Conservation (phyloP, 176 grass and related monocot genomes). For the Triticum urartu region DNA sequence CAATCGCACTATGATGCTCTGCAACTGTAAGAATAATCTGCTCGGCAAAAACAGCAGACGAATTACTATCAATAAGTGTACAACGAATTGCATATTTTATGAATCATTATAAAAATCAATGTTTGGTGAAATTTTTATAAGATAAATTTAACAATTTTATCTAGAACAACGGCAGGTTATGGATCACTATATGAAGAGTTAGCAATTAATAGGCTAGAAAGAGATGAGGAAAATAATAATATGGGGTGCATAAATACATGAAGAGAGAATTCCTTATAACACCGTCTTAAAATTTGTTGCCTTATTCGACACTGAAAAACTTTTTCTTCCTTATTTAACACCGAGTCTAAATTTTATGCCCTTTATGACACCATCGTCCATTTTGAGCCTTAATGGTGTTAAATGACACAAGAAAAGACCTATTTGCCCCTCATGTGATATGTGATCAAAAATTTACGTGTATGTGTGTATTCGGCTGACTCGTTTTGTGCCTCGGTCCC, state of each 20-base stretch:
- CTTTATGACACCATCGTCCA: too few species aligned
- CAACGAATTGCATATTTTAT: not conserved
- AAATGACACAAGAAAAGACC: too few species aligned
- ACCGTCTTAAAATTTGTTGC: too few species aligned
- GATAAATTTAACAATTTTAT: not conserved
- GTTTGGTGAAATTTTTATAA: not conserved
- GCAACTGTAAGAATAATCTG: constrained; percentile 85
- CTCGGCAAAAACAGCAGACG: constrained; percentile 2
- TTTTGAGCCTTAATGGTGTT: too few species aligned
- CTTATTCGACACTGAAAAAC: too few species aligned
- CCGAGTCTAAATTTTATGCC: too few species aligned
- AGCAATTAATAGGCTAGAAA: constrained; percentile 13
- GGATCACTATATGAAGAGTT: constrained; percentile 12
- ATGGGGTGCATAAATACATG: not conserved
- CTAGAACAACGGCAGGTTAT: not conserved
- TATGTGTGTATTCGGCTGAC: too few species aligned
- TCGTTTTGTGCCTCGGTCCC: too few species aligned
- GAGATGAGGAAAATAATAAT: not conserved
- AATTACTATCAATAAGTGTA: constrained; percentile 12
- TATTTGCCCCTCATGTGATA: too few species aligned
- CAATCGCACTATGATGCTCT: constrained; percentile 90
- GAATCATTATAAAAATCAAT: not conserved
- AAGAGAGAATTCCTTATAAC: not conserved
- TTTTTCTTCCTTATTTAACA: too few species aligned
- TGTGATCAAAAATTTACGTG: too few species aligned